Evolutionary conservation across 441 rosid genomes (phyloP).

Genomic region (Omphalea diandra): DNA sequence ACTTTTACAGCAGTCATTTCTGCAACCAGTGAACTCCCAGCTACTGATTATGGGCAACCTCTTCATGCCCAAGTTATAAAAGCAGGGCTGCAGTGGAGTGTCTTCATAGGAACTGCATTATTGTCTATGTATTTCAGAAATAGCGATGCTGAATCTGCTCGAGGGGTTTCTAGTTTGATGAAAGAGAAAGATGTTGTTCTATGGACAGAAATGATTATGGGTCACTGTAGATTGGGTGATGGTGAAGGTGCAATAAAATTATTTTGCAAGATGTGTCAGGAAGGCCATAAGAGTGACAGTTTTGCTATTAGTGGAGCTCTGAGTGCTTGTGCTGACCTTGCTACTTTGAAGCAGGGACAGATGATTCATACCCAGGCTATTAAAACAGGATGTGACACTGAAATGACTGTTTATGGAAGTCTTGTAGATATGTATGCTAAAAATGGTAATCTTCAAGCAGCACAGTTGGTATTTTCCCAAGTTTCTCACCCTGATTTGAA

Average conservation of each 20-base stretch:
- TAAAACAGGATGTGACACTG: conserved; percentile 50
- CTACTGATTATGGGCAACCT: conserved; percentile 50
- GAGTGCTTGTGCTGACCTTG: conserved; percentile 79
- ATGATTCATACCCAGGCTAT: conserved; percentile 62
- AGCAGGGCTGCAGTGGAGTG: conserved; percentile 52
- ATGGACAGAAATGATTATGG: conserved; percentile 92
- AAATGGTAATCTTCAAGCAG: conserved; percentile 56
- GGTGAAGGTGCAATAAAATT: conserved; percentile 49
- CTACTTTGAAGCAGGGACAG: conserved; percentile 69
- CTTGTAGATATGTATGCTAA: conserved; percentile 82
- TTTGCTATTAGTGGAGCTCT: conserved; percentile 76
- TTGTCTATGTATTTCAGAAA: conserved; percentile 75
- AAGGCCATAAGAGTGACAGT: conserved; percentile 55
- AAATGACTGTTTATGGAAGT: conserved; percentile 69
- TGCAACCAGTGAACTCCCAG: conserved; percentile 41
- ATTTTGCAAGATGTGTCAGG: conserved; percentile 54
- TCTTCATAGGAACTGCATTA: conserved; percentile 68
- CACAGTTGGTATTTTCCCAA: conserved; percentile 48
- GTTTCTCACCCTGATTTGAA: conserved; percentile 64
- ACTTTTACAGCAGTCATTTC: conserved; percentile 73
- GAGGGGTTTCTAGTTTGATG: conserved; percentile 42
- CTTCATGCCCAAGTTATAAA: conserved; percentile 63
- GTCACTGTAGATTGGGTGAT: conserved; percentile 67
- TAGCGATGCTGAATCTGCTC: conserved; percentile 53
- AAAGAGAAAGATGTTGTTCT: conserved; percentile 65